phyloP scores from a whole-genome alignment of 1,284 basidiomycete species.

The Thelephora terrestris region DNA sequence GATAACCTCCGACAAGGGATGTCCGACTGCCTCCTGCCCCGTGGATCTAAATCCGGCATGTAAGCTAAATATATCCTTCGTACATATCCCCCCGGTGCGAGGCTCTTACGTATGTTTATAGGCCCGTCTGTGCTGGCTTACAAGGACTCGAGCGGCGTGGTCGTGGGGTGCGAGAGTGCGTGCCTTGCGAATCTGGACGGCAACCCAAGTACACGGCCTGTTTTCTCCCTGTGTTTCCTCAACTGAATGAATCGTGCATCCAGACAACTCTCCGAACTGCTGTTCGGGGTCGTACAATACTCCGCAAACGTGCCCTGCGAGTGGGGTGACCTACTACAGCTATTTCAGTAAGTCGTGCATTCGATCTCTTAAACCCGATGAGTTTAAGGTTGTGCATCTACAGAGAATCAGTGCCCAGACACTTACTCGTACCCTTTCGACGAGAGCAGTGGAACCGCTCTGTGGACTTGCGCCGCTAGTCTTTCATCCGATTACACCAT shows the following conservation, averaged over 20 bases:
- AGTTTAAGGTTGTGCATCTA: background rate
- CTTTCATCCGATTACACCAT: slow-evolving; percentile 34
- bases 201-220: slow-evolving; percentile 20
- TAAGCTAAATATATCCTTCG: slow-evolving; percentile 4
- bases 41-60: slow-evolving; percentile 33
- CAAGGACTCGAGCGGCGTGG: slow-evolving; percentile 25
- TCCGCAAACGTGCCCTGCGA: slow-evolving; percentile 30
- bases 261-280: slow-evolving; percentile 31
- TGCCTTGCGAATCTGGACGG: slow-evolving; percentile 30
- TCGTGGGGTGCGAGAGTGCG: slow-evolving; percentile 34
- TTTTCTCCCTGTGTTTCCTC: background rate
- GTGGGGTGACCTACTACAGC: slow-evolving; percentile 30
- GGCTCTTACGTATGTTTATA: slow-evolving; percentile 6
- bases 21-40: slow-evolving; percentile 29
- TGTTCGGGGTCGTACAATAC: slow-evolving; percentile 35
- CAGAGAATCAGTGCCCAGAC: slow-evolving; percentile 35
- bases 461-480: slow-evolving; percentile 32
- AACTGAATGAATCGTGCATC: background rate
- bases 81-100: background rate
- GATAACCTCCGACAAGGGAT: slow-evolving; percentile 30
- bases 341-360: slow-evolving; percentile 33
- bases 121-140: slow-evolving; percentile 24
- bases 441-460: slow-evolving; percentile 34
- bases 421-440: slow-evolving; percentile 43
- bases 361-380: background rate